These are phyloP conservation scores for Eucalyptus marginata DNA, from an alignment of 345 rosid genomes.

Conservation along the genomic window DNA sequence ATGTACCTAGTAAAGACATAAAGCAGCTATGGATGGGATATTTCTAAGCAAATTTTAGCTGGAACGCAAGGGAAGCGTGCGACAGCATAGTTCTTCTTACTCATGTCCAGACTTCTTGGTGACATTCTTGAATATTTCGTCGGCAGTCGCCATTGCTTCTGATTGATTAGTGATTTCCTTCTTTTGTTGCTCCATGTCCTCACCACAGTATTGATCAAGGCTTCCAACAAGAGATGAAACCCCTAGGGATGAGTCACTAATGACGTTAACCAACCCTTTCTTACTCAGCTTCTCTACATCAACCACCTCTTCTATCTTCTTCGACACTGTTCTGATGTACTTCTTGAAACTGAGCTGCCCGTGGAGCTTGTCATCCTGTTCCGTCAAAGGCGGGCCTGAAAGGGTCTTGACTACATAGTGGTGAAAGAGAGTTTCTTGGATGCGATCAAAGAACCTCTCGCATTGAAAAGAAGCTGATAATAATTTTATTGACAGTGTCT, in stretches of 20 bases:
- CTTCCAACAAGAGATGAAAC: constrained; percentile 10
- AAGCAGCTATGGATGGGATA: neutral
- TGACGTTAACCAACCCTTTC: constrained; percentile 40
- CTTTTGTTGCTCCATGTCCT: constrained; percentile 24
- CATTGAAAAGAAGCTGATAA: constrained; percentile 47
- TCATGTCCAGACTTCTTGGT: constrained; percentile 33
- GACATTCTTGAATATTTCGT: constrained; percentile 42
- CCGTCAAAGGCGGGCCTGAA: constrained; percentile 49
- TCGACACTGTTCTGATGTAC: constrained; percentile 5
- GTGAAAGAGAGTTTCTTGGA: constrained; percentile 69
- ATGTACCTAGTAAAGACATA: constrained; percentile 20
- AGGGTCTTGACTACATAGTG: constrained; percentile 49
- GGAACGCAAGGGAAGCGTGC: neutral
- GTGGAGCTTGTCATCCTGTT: constrained; percentile 24
- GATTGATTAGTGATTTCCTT: constrained; percentile 49
- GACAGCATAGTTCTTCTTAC: constrained; percentile 13
- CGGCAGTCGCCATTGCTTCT: constrained; percentile 65
- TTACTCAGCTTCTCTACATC: constrained; percentile 54
- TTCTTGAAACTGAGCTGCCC: constrained; percentile 43
- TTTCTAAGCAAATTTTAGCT: neutral
- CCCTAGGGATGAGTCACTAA: constrained; percentile 21
- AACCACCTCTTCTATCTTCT: constrained; percentile 32
- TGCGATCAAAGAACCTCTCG: constrained; percentile 51
- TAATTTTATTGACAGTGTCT: constrained; percentile 37
- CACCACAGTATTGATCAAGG: constrained; percentile 16